Evolutionary conservation across 2,329 filamentous ascomycete species (phyloP).

Genomic region (Zymoseptoria tritici): DNA sequence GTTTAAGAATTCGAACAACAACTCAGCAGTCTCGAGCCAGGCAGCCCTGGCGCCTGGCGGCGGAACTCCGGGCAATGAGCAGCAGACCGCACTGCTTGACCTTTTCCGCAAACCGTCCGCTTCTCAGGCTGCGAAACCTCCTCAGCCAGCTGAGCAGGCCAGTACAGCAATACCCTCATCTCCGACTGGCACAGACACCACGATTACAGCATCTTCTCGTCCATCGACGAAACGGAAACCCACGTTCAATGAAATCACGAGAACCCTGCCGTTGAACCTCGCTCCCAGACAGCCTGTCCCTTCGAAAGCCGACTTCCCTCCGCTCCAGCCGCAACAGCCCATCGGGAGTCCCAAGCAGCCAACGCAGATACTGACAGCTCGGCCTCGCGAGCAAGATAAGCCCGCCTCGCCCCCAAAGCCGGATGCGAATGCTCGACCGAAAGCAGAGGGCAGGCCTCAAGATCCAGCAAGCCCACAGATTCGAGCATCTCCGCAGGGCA

Average conservation of each 20-base stretch:
- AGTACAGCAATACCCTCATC: constrained; percentile 7
- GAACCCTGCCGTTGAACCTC: constrained; percentile 23
- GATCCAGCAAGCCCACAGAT: neutral
- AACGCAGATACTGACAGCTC: constrained; percentile 1
- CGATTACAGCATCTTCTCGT: constrained; percentile 11
- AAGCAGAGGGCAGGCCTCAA: neutral
- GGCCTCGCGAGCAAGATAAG: neutral
- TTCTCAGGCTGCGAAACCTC: constrained; percentile 4
- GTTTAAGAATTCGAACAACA: constrained; percentile 39
- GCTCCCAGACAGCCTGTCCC: constrained; percentile 6
- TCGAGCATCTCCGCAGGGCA: neutral
- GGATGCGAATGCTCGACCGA: neutral
- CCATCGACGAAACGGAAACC: constrained; percentile 8
- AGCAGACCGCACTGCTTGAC: constrained; percentile 40
- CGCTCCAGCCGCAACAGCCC: neutral
- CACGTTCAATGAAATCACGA: constrained; percentile 28
- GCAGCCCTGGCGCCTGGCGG: neutral
- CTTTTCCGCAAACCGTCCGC: constrained; percentile 35
- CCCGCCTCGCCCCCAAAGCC: neutral
- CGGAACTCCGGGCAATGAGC: constrained; percentile 26
- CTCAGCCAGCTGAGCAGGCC: constrained; percentile 1
- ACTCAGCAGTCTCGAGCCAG: neutral
- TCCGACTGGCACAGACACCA: constrained; percentile 16
- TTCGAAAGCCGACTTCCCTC: neutral
- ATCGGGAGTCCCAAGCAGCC: neutral